phyloP scores from a whole-genome alignment of 148 eudicot genomes.

The Cornus suecica region DNA sequence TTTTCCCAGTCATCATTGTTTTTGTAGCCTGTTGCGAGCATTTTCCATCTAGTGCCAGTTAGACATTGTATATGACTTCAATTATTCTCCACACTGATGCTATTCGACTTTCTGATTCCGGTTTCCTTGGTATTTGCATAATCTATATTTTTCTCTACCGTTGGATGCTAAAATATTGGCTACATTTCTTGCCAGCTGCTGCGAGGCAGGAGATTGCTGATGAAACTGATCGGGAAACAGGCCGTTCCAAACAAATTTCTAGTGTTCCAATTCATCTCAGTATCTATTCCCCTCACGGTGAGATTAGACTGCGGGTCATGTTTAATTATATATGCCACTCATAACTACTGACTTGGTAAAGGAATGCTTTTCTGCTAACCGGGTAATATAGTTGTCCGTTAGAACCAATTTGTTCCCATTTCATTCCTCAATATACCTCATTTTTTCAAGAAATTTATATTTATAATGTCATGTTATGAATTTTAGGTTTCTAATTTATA shows the following conservation, averaged over 20 bases:
- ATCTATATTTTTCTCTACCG: neutral
- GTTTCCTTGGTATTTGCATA: neutral
- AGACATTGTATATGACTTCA: neutral
- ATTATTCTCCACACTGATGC: neutral
- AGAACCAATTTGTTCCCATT: neutral
- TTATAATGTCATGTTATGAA: too few relatives aligned
- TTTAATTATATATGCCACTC: neutral
- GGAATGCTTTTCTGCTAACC: neutral
- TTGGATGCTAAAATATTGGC: neutral
- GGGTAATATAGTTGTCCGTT: neutral
- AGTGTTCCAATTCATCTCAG: conserved; percentile 28
- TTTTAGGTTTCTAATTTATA: neutral
- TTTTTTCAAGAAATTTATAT: too few relatives aligned
- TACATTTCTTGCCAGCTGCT: conserved; percentile 9
- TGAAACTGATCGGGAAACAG: conserved; percentile 31
- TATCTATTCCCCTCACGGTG: conserved; percentile 23
- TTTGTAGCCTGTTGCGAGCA: neutral
- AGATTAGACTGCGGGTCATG: neutral
- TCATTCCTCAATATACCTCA: neutral
- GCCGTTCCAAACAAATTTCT: conserved; percentile 20
- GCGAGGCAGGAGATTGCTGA: conserved; percentile 28
- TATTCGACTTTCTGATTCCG: neutral
- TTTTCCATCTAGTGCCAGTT: neutral
- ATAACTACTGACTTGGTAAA: neutral
- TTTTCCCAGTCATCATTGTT: neutral